Percentiles rank a stretch among this genome's conserved stretches.
These are phyloP conservation scores for Russula sp. DNA, from an alignment of 768 basidiomycete species.

Conservation along the genomic window DNA sequence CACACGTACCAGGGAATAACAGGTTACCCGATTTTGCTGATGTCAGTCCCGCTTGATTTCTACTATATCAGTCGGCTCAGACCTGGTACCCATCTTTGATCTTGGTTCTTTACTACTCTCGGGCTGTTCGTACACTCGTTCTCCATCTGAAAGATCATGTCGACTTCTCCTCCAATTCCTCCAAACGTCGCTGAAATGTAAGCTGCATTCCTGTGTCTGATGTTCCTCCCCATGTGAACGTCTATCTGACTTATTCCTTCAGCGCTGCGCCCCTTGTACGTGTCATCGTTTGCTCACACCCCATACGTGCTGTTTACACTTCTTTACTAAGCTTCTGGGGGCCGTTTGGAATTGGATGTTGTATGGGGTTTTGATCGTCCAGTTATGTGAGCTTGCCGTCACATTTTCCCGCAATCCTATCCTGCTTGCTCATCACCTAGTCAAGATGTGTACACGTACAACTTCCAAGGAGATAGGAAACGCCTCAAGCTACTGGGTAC, in stretches of 20 bases:
- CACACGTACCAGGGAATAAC: no score
- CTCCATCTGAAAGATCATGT: not conserved
- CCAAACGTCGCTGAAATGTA: not conserved
- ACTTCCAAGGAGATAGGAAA: slow-evolving; percentile 1
- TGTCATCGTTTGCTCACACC: not conserved
- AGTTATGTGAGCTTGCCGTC: not conserved
- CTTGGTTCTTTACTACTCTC: not conserved
- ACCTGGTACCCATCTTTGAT: not conserved
- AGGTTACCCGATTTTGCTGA: no score
- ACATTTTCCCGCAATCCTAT: not conserved
- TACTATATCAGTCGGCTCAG: no score
- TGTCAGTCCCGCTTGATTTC: no score
- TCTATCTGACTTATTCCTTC: not conserved
- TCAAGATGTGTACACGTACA: slow-evolving; percentile 15
- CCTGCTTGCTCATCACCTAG: not conserved
- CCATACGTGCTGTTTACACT: not conserved
- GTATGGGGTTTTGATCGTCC: slow-evolving; percentile 12
- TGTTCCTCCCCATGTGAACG: not conserved
- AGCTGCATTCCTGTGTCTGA: not conserved
- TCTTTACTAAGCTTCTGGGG: slow-evolving; percentile 3
- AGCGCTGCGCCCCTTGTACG: slow-evolving; percentile 2
- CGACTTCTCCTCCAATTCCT: not conserved
- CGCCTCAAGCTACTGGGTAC: not conserved
- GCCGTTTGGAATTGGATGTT: slow-evolving; percentile 9
- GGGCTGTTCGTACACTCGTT: no score